A percentile compares a stretch with the other conserved stretches of the same genome.
These are phyloP conservation scores for Novymonas esmeraldas DNA, from an alignment of 208 protist genomes.

Conservation along the genomic window DNA sequence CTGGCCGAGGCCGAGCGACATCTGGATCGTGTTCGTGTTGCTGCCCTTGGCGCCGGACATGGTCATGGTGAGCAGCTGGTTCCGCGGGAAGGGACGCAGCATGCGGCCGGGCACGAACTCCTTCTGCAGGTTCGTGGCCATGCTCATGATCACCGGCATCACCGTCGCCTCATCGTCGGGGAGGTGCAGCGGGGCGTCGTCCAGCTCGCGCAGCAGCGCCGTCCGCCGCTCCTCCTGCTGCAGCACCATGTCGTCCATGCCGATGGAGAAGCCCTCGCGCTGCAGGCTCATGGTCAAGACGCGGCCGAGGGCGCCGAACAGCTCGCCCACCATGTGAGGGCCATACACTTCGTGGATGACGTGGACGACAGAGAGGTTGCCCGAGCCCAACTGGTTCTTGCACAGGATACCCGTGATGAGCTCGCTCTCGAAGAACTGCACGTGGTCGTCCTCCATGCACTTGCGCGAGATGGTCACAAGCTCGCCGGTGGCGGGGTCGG, in stretches of 20 bases:
- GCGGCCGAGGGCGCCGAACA: slow-evolving; percentile 96
- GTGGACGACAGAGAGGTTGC: slow-evolving; percentile 92
- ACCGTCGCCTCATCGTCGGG: slow-evolving; percentile 80
- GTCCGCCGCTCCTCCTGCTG: slow-evolving; percentile 64
- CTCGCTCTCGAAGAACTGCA: slow-evolving; percentile 94
- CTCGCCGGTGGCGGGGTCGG: slow-evolving; percentile 47
- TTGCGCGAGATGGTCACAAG: slow-evolving; percentile 34
- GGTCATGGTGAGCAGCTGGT: slow-evolving; percentile 99
- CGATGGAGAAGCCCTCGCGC: slow-evolving; percentile 97
- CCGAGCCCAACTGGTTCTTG: slow-evolving; percentile 95
- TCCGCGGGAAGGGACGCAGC: slow-evolving; percentile 95
- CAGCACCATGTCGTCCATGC: slow-evolving; percentile 98
- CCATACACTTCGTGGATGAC: slow-evolving; percentile 98
- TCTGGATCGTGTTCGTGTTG: slow-evolving; percentile 98
- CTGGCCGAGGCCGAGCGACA: slow-evolving; percentile 96
- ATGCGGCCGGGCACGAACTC: slow-evolving; percentile 90
- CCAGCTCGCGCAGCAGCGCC: slow-evolving; percentile 78
- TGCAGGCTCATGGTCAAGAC: slow-evolving; percentile 97
- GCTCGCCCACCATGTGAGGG: slow-evolving; percentile 87
- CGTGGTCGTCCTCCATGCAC: slow-evolving; percentile 72
- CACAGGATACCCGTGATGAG: slow-evolving; percentile 98
- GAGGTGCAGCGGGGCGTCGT: slow-evolving; percentile 71
- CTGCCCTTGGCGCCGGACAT: slow-evolving; percentile 98
- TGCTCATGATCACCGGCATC: slow-evolving; percentile 78
- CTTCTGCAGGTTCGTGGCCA: slow-evolving; percentile 85